Conservation (phyloP, 805 yeast genomes). For the Wickerhamiella azymoides region DNA sequence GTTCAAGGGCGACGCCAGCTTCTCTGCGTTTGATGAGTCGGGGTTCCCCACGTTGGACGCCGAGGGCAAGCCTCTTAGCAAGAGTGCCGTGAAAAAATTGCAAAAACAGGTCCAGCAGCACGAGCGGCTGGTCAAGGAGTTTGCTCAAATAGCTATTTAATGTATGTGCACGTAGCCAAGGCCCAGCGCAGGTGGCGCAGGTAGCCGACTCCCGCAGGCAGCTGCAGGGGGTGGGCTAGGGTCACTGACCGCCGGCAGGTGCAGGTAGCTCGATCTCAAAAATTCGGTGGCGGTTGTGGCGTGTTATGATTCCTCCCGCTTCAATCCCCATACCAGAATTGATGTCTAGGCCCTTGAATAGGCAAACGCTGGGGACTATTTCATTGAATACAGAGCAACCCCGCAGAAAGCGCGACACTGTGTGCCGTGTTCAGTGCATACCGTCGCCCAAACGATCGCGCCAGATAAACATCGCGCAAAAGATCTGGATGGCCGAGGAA, state of each 20-base stretch:
- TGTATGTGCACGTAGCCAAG: neutral
- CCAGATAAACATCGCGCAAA: neutral
- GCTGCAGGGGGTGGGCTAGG: too few relatives aligned
- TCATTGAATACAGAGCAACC: neutral
- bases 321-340: neutral
- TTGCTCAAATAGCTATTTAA: conserved; percentile 13
- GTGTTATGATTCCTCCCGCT: too few relatives aligned
- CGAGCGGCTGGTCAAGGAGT: conserved; percentile 67
- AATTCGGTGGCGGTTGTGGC: too few relatives aligned
- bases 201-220: too few relatives aligned
- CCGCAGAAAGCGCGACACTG: neutral
- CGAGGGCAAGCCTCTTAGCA: conserved; percentile 62
- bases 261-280: too few relatives aligned
- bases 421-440: neutral
- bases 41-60: conserved; percentile 71
- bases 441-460: neutral
- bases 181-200: too few relatives aligned
- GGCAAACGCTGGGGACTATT: neutral
- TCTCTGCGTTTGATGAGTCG: conserved; percentile 65
- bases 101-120: conserved; percentile 67
- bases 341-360: neutral
- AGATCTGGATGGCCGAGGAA: neutral
- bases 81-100: conserved; percentile 75
- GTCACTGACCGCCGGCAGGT: too few relatives aligned
- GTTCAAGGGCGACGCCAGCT: conserved; percentile 47